These are phyloP conservation scores for Dactylellina cionopaga DNA, from an alignment of 2,329 filamentous ascomycete species.

Conservation along the genomic window DNA sequence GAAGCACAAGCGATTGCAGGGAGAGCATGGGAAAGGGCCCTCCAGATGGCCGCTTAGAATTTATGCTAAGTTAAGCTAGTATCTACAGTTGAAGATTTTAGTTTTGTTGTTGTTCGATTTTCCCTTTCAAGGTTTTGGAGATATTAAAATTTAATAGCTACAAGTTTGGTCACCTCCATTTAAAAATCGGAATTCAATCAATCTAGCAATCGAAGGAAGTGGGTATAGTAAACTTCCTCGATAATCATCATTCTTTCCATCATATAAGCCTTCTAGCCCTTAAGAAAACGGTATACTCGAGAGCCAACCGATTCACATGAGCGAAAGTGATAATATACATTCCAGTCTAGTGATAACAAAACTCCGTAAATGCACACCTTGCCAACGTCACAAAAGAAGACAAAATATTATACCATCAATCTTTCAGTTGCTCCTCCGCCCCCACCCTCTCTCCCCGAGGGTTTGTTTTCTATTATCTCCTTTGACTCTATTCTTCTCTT, in stretches of 20 bases:
- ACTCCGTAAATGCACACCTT: slow-evolving; percentile 25
- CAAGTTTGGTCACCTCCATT: no score
- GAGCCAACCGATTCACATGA: no score
- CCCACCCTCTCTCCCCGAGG: slow-evolving; percentile 33
- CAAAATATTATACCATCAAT: neutral
- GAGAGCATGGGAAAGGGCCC: slow-evolving; percentile 32
- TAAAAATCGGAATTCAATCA: no score
- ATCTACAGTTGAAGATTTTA: no score
- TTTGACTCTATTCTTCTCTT: neutral
- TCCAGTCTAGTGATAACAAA: slow-evolving; percentile 39
- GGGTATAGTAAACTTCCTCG: no score
- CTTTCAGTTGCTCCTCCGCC: neutral
- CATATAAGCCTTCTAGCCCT: no score
- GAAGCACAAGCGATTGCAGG: slow-evolving; percentile 21
- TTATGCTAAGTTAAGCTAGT: neutral
- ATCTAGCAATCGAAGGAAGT: no score
- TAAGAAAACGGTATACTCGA: no score
- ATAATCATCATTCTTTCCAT: no score
- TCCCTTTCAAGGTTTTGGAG: no score
- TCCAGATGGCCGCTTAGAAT: slow-evolving; percentile 7
- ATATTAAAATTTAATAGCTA: no score
- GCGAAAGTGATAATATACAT: slow-evolving; percentile 28
- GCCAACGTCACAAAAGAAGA: slow-evolving; percentile 9
- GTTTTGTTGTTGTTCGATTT: no score
- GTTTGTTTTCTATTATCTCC: slow-evolving; percentile 34